Evolutionary conservation across 139 green algal species (phyloP).

Genomic region (Nannochloris sp.): DNA sequence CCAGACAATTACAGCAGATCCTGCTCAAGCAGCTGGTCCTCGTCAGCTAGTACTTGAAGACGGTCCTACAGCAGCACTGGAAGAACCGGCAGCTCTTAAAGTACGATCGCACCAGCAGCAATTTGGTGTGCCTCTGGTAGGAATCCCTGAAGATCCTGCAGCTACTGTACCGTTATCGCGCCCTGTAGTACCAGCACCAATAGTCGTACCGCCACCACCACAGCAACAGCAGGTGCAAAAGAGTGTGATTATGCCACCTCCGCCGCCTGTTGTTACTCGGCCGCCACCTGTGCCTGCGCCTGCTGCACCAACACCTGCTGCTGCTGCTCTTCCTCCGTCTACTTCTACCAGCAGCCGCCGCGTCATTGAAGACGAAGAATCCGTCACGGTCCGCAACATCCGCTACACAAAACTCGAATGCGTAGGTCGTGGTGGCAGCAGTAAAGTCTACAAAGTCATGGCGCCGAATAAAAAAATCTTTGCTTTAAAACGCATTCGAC

Average conservation of each 20-base stretch:
- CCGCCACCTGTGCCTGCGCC: neutral
- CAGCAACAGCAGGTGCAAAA: neutral
- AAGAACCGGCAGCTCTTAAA: neutral
- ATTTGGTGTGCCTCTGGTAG: neutral
- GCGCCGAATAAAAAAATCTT: conserved; percentile 84
- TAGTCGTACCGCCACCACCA: no score
- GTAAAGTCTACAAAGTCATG: conserved; percentile 86
- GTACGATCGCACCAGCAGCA: neutral
- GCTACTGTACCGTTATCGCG: neutral
- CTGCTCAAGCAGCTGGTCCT: neutral
- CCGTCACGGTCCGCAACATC: conserved; percentile 67
- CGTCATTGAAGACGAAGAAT: conserved; percentile 67
- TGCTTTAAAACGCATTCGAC: conserved; percentile 89
- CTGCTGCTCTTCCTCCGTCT: neutral
- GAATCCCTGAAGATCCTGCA: neutral
- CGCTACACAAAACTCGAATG: conserved; percentile 91
- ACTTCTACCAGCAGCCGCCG: conserved; percentile 8
- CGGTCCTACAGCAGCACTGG: neutral
- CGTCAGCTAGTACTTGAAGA: neutral
- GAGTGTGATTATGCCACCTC: neutral
- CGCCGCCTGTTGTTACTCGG: neutral
- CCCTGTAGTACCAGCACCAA: neutral
- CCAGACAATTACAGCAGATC: neutral
- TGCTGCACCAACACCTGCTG: neutral
- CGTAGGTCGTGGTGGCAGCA: conserved; percentile 83